Percentiles rank a stretch among this genome's conserved stretches.
phyloP scores from a whole-genome alignment of 495 filamentous ascomycete species.

The Penicillium egyptiacum region DNA sequence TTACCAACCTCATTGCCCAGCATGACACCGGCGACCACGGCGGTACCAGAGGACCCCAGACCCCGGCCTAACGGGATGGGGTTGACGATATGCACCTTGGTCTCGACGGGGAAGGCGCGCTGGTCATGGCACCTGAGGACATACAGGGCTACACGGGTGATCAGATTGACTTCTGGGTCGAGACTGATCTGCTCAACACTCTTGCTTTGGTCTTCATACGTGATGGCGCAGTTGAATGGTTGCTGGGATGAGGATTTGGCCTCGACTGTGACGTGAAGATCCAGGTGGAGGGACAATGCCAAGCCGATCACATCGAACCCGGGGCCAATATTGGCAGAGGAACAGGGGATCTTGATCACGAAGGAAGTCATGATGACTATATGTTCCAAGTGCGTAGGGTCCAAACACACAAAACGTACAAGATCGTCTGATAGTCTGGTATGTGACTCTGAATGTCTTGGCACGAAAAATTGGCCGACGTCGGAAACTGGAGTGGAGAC shows the following conservation, averaged over 20 bases:
- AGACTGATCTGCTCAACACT: constrained; percentile 72
- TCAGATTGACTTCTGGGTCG: constrained; percentile 77
- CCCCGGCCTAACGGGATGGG: constrained; percentile 89
- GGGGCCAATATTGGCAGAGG: constrained; percentile 92
- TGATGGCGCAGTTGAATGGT: constrained; percentile 82
- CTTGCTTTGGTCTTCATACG: constrained; percentile 81
- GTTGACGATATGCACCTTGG: constrained; percentile 90
- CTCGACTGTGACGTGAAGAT: constrained; percentile 74
- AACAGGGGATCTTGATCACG: constrained; percentile 72
- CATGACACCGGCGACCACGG: constrained; percentile 90
- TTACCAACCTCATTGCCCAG: constrained; percentile 86
- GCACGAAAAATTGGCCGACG: constrained; percentile 34
- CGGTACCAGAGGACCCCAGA: constrained; percentile 87
- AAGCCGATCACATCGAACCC: constrained; percentile 98
- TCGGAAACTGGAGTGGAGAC: constrained; percentile 27
- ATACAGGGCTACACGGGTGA: constrained; percentile 89
- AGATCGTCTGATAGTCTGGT: neutral
- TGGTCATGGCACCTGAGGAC: constrained; percentile 87
- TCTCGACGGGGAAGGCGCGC: constrained; percentile 76
- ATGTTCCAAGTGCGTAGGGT: neutral
- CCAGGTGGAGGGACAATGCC: constrained; percentile 85
- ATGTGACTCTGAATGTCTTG: constrained; percentile 35
- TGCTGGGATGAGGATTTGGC: constrained; percentile 50
- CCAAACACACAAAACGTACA: neutral
- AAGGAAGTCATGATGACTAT: constrained; percentile 48